Evolutionary conservation across 176 grass and related monocot species (phyloP), one percentile per base, ranked within the genome.

Genomic region (Oryza rufipogon): DNA sequence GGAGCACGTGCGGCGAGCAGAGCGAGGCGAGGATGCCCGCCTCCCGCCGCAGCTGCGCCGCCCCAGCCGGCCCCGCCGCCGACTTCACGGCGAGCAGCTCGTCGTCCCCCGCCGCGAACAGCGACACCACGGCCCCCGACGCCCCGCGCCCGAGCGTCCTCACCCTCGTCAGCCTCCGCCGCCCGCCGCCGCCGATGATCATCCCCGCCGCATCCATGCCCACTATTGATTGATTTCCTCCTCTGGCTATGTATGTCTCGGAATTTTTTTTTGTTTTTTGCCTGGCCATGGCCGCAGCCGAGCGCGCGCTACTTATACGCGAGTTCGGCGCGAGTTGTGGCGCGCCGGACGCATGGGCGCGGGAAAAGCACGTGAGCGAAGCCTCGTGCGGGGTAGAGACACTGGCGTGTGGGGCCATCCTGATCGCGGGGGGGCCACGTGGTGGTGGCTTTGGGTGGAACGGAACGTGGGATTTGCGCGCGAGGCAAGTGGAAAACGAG

Each of bases 41-140:
- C 84, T 97, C 92, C 26, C 64, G 86, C 33, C 82, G 75, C 71
- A 97, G 84, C 84, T 70, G 89, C 80, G 30, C 80, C 11, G 38
- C 81, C 14, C 14, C 69, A 6, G 83, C 74, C 76, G 66, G 49
- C 64, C 87, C 71, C 2, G 52, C 34, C 26, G 84, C 85, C 9
- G 94, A 94, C 77, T 97, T 97, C 49, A 97, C 92, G 10, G 94
- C 94, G 78, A 97, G 56, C 36, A 90, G 60, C 74, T 83, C 83
- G 7, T 46, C 48, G 20, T 61, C 56, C 19, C 32, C 83, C 2
- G 83, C 81, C 45, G 78, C 75, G 73, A 86, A 90, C 1, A 91
- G 88, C 70, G 94, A 78, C 69, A 90, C 89, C 11, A 84, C 89
- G 80, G 89, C 89, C 64, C 89, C 84, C 16, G 89, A 90, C 51